These are phyloP conservation scores for Pseudonitzschia multiseries DNA, from an alignment of 108 stramenopile genomes.

Conservation along the genomic window DNA sequence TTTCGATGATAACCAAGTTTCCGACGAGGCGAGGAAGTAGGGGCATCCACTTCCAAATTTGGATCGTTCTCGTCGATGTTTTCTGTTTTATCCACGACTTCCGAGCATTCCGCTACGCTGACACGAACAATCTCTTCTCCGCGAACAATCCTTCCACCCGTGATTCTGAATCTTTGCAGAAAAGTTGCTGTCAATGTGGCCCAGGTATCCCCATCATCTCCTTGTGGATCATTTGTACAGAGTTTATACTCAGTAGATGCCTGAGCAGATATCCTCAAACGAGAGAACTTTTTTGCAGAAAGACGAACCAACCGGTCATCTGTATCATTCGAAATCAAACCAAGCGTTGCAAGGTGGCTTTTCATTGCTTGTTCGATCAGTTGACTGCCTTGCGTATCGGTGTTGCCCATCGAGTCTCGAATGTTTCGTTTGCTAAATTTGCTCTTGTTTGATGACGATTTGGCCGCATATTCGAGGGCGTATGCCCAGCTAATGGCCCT, in stretches of 20 bases:
- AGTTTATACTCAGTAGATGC: conserved; percentile 76
- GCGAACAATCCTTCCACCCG: conserved; percentile 64
- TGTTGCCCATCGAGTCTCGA: conserved; percentile 12
- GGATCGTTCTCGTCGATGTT: not conserved
- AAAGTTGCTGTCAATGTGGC: conserved; percentile 72
- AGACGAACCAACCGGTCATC: conserved; percentile 34
- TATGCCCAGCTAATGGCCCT: conserved; percentile 55
- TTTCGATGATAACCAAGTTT: conserved; percentile 2
- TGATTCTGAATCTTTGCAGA: conserved; percentile 69
- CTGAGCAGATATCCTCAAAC: conserved; percentile 60
- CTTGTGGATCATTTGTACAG: conserved; percentile 75
- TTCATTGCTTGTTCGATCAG: conserved; percentile 36
- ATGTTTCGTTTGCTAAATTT: not conserved
- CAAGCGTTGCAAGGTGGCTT: conserved; percentile 31
- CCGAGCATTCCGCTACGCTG: conserved; percentile 31
- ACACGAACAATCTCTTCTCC: conserved; percentile 80
- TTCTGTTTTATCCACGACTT: not conserved
- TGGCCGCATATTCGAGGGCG: conserved; percentile 46
- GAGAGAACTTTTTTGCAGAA: conserved; percentile 32
- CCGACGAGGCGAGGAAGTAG: conserved; percentile 9
- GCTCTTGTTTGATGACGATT: conserved; percentile 11
- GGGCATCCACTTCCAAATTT: not conserved
- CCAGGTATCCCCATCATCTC: conserved; percentile 77
- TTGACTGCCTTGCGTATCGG: conserved; percentile 13
- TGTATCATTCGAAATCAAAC: conserved; percentile 26